Conservation (phyloP, 202 grass and related monocot genomes). For the Alloteropsis angusta region DNA sequence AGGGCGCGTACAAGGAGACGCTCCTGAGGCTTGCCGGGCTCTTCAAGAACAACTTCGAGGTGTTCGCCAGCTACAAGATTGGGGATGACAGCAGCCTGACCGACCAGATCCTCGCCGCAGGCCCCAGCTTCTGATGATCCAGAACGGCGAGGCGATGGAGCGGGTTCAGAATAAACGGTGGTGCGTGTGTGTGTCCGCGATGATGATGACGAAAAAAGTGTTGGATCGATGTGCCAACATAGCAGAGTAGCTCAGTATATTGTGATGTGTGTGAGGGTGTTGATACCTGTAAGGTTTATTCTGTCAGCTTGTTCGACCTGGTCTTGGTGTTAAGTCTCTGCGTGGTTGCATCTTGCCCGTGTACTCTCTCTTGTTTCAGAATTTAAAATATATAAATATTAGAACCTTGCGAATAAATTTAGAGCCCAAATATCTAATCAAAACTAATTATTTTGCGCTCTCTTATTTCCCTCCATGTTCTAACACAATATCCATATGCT, state of each 20-base stretch:
- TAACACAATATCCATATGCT: no score
- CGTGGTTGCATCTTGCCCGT: not conserved
- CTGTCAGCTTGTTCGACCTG: not conserved
- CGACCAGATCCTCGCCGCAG: conserved; percentile 86
- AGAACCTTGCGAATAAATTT: not conserved
- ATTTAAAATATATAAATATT: not conserved
- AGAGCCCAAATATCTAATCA: not conserved
- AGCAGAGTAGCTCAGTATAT: not conserved
- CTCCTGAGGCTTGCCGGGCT: conserved; percentile 78
- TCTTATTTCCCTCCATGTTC: no score
- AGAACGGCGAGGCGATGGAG: not conserved
- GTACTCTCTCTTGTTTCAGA: not conserved
- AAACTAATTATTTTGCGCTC: not conserved
- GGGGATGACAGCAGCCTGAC: conserved; percentile 66
- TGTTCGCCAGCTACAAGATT: conserved; percentile 86
- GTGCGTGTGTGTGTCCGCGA: not conserved
- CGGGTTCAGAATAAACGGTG: conserved; percentile 37
- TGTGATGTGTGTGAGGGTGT: not conserved
- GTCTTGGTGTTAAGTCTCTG: not conserved
- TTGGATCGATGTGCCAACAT: conserved; percentile 8
- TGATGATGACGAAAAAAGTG: conserved; percentile 26
- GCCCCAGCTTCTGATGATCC: conserved; percentile 72
- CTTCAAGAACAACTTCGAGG: conserved; percentile 98
- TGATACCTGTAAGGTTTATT: not conserved
- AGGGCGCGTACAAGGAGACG: conserved; percentile 68